These are phyloP conservation scores for Hawksworthiomyces lignivorus DNA, from an alignment of 2,329 filamentous ascomycete genomes.

Conservation along the genomic window DNA sequence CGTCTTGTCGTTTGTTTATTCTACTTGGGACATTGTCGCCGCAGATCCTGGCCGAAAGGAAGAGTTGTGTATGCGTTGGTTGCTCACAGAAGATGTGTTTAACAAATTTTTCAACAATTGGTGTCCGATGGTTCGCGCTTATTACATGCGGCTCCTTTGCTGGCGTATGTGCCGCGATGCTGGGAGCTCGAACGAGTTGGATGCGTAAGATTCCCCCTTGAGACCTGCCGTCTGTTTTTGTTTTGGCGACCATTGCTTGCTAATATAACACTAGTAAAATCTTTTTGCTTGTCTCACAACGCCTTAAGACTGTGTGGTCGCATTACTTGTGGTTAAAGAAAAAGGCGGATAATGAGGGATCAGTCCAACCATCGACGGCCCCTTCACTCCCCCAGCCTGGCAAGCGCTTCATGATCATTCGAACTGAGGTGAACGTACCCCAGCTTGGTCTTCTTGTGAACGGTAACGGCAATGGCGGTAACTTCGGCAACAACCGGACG, in stretches of 20 bases:
- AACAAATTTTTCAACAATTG: slow-evolving; percentile 83
- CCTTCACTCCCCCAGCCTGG: slow-evolving; percentile 81
- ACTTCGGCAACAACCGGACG: not conserved
- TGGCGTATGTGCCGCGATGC: slow-evolving; percentile 79
- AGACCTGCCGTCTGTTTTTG: not conserved
- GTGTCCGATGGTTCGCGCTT: slow-evolving; percentile 91
- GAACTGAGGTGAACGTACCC: slow-evolving; percentile 55
- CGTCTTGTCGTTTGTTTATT: slow-evolving; percentile 72
- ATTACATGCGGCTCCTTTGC: slow-evolving; percentile 83
- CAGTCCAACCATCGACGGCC: slow-evolving; percentile 60
- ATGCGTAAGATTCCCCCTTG: slow-evolving; percentile 50
- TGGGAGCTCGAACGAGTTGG: slow-evolving; percentile 55
- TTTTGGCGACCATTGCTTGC: not conserved
- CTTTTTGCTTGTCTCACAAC: slow-evolving; percentile 56
- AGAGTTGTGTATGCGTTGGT: slow-evolving; percentile 63
- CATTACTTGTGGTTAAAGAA: slow-evolving; percentile 72
- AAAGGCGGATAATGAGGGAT: slow-evolving; percentile 48
- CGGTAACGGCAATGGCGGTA: not conserved
- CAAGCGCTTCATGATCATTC: slow-evolving; percentile 80
- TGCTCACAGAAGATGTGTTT: slow-evolving; percentile 69
- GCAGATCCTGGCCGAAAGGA: slow-evolving; percentile 60
- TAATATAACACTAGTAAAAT: slow-evolving; percentile 49
- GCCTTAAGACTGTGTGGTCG: slow-evolving; percentile 67
- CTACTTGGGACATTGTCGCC: slow-evolving; percentile 67
- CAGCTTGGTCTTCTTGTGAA: slow-evolving; percentile 34